Conservation (phyloP, 2,329 filamentous ascomycete genomes). For the Coniochaeta ligniaria region DNA sequence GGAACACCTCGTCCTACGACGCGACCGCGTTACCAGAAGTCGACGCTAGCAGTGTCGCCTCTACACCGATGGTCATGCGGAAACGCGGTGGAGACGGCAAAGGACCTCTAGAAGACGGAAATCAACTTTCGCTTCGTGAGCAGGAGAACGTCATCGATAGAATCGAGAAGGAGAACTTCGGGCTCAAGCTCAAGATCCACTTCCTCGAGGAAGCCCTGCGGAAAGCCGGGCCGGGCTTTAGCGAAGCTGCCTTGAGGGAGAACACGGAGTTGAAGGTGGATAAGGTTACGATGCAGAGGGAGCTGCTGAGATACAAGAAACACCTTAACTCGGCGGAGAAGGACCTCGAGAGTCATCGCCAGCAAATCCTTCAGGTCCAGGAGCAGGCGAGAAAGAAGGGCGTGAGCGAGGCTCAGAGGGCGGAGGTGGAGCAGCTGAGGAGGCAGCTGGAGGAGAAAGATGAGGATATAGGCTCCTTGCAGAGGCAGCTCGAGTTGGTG, state of each 20-base stretch:
- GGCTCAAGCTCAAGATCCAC: constrained; percentile 92
- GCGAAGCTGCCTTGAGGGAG: constrained; percentile 81
- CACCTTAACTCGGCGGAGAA: constrained; percentile 74
- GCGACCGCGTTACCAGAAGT: constrained; percentile 66
- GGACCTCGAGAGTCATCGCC: constrained; percentile 75
- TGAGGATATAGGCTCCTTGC: constrained; percentile 53
- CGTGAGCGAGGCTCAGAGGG: constrained; percentile 60
- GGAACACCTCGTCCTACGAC: constrained; percentile 56
- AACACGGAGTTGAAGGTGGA: constrained; percentile 95
- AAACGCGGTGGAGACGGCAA: constrained; percentile 54
- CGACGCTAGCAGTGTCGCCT: constrained; percentile 71
- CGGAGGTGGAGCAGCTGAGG: constrained; percentile 51
- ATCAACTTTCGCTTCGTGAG: constrained; percentile 84
- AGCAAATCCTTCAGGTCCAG: constrained; percentile 75
- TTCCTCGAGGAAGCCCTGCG: constrained; percentile 87
- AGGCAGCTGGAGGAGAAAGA: constrained; percentile 51
- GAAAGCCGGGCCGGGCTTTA: constrained; percentile 84
- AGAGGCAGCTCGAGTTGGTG: constrained; percentile 49
- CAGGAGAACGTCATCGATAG: constrained; percentile 94
- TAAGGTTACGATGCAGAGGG: constrained; percentile 80
- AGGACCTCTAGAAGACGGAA: constrained; percentile 73
- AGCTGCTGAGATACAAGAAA: constrained; percentile 82
- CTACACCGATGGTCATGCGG: constrained; percentile 71
- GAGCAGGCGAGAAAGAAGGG: constrained; percentile 74
- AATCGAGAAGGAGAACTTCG: constrained; percentile 98